Conservation (phyloP, 805 yeast species). For the Pichia thaimueangensis region DNA sequence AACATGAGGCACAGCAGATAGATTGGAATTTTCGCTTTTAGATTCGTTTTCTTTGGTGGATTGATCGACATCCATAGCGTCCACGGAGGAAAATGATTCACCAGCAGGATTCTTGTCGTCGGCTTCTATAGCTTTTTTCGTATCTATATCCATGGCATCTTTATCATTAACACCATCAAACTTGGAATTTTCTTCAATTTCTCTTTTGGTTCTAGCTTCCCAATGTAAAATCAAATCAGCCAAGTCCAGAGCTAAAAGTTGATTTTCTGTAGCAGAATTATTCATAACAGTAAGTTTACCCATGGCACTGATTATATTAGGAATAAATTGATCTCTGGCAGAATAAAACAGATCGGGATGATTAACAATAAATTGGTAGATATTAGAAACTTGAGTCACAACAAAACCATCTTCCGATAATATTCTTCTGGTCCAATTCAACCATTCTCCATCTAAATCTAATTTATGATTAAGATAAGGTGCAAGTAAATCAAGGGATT, state of each 20-base stretch:
- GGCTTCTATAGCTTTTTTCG: background rate
- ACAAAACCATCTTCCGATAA: constrained; percentile 85
- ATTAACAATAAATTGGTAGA: constrained; percentile 81
- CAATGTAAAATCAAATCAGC: constrained; percentile 81
- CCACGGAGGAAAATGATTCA: too few species aligned
- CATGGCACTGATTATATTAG: constrained; percentile 86
- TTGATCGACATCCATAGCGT: constrained; percentile 21
- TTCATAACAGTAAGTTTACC: constrained; percentile 78
- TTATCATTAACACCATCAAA: background rate
- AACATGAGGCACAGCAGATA: constrained; percentile 26
- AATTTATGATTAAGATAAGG: constrained; percentile 75
- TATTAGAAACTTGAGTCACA: constrained; percentile 77
- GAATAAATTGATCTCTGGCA: constrained; percentile 83
- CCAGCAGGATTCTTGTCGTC: too few species aligned
- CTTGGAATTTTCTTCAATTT: background rate
- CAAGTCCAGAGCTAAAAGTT: constrained; percentile 77
- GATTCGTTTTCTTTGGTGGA: background rate
- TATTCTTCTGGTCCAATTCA: constrained; percentile 91
- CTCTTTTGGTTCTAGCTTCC: constrained; percentile 48
- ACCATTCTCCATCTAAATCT: constrained; percentile 63
- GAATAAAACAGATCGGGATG: constrained; percentile 80
- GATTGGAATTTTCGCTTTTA: background rate
- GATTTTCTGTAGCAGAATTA: constrained; percentile 75
- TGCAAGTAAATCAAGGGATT: constrained; percentile 81
- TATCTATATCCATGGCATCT: constrained; percentile 8